Base-by-base conservation (phyloP, 495 filamentous ascomycete species). In the Aspergillus heteromorphus region DNA sequence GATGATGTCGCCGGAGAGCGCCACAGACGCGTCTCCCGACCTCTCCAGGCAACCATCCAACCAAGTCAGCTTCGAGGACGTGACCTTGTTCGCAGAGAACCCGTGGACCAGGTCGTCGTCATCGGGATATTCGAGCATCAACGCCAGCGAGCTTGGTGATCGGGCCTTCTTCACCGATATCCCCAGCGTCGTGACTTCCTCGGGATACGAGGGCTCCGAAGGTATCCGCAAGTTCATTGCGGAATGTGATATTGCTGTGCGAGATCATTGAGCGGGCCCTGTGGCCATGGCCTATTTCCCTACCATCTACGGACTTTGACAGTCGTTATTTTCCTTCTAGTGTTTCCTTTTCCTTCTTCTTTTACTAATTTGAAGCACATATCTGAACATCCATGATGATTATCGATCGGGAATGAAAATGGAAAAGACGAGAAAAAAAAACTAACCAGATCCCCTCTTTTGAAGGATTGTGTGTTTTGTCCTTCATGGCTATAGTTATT, bases 141-240 rank as follows among this genome's bases (percentile, higher is more conserved):
- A 78, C 45, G 71, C 76, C 8, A 82, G 75, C 53, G 80, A 82
- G 41, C 67, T 79, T 40, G 77, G 75, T 6, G 73, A 80, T 49
- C 71, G 71, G 14, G 61, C 57, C 18, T 71, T 66, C 56, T 76
- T 74, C 40, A 65, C 67, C 6, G 71, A 77, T 34, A 45, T 64
- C 1, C 71, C 73, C 14, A 63, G 61, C 48, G 48, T 53, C 49
- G 61, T 67, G 55, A 76, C 50, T 29, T 70, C 64, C 5, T 70
- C 77, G 57, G 83, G 85, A 31, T 92, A 87, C 62, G 88, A 92
- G 57, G 89, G 89, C 7, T 68, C 89, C 14, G 87, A 95, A 60
- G 92, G 92, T 0, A 90, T 97, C 17, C 89, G 92, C 67, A 80
- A 80, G 38, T 97, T 96, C 67, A 61, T 97, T 45, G 88, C 88